These are phyloP conservation scores for Thielaviopsis musarum DNA, from an alignment of 2,329 filamentous ascomycete species.

Conservation along the genomic window DNA sequence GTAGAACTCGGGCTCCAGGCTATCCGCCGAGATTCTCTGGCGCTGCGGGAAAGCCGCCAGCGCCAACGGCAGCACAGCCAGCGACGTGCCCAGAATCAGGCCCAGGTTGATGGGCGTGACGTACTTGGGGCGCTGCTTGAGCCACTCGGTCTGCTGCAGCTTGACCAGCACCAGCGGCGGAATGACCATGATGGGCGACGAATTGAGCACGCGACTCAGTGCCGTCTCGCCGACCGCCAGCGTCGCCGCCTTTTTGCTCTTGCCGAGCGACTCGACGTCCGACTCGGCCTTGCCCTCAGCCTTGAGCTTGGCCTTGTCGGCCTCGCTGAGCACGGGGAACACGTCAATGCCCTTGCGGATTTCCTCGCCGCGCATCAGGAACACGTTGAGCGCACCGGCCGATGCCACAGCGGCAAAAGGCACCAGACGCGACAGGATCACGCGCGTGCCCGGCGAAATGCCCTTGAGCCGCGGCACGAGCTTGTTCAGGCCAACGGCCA, in stretches of 20 bases:
- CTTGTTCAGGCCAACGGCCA: constrained; percentile 81
- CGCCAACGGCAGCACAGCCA: constrained; percentile 78
- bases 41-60: constrained; percentile 85
- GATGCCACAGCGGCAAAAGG: constrained; percentile 91
- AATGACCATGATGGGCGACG: constrained; percentile 92
- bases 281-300: constrained; percentile 44
- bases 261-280: constrained; percentile 58
- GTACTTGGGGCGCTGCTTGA: constrained; percentile 53
- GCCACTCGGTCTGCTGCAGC: constrained; percentile 70
- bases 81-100: constrained; percentile 70
- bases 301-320: constrained; percentile 42
- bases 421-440: constrained; percentile 70
- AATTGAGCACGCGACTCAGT: constrained; percentile 77
- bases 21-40: constrained; percentile 60
- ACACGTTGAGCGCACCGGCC: constrained; percentile 84
- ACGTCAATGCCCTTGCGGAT: constrained; percentile 87
- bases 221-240: constrained; percentile 89
- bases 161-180: constrained; percentile 74
- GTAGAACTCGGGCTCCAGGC: constrained; percentile 75
- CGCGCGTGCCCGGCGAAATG: constrained; percentile 56
- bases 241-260: constrained; percentile 72
- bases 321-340: constrained; percentile 60
- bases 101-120: constrained; percentile 73
- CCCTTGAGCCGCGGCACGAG: constrained; percentile 70
- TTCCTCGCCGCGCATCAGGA: constrained; percentile 94